Evolutionary conservation across 176 grass and related monocot species (phyloP).

Genomic region (Avena insularis): DNA sequence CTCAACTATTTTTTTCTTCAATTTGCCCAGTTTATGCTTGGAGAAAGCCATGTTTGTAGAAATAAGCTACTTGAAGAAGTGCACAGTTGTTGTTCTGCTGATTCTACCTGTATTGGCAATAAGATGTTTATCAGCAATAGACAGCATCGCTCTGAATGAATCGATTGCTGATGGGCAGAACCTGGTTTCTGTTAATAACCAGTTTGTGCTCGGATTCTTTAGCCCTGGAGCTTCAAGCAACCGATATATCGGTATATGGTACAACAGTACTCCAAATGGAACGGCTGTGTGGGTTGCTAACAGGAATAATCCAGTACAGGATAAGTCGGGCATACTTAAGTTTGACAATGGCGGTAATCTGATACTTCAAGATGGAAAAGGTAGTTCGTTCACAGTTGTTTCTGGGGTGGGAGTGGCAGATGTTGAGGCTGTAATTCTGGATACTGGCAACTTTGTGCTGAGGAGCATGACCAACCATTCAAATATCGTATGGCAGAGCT

Average conservation of each 20-base stretch:
- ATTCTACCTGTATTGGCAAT: slow-evolving; percentile 36
- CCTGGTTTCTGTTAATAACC: slow-evolving; percentile 33
- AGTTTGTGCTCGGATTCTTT: slow-evolving; percentile 65
- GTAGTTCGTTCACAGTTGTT: slow-evolving; percentile 41
- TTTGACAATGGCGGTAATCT: slow-evolving; percentile 58
- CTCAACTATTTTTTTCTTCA: neutral
- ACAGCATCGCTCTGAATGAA: slow-evolving; percentile 41
- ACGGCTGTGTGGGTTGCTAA: slow-evolving; percentile 66
- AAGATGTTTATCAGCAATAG: slow-evolving; percentile 33
- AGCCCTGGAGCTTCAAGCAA: slow-evolving; percentile 37
- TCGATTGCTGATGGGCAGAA: slow-evolving; percentile 56
- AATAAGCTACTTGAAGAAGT: slow-evolving; percentile 7
- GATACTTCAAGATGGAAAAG: slow-evolving; percentile 39
- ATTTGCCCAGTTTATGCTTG: slow-evolving; percentile 5
- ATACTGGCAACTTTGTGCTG: slow-evolving; percentile 56
- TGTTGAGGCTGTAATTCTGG: slow-evolving; percentile 31
- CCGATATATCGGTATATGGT: slow-evolving; percentile 71
- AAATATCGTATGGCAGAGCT: slow-evolving; percentile 50
- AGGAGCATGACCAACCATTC: neutral
- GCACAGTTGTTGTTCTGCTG: slow-evolving; percentile 6
- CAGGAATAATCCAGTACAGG: slow-evolving; percentile 47
- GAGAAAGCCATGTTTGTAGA: slow-evolving; percentile 25
- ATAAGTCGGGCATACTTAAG: slow-evolving; percentile 45
- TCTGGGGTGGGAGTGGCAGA: neutral
- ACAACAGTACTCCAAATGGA: neutral